Conservation (phyloP, 495 filamentous ascomycete genomes). For the Tricharina praecox region DNA sequence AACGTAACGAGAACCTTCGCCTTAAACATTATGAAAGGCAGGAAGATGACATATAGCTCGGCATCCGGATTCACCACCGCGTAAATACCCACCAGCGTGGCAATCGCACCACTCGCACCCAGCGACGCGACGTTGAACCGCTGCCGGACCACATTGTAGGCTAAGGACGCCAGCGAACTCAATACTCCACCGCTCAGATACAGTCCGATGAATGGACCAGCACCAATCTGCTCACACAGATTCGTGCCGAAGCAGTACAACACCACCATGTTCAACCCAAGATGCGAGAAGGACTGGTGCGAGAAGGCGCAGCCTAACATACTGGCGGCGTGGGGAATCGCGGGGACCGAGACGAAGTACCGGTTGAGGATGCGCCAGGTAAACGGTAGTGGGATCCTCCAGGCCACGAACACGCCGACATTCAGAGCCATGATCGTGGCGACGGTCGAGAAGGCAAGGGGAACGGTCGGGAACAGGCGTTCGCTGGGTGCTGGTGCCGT, state of each 20-base stretch:
- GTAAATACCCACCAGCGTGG: slow-evolving; percentile 49
- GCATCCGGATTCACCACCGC: slow-evolving; percentile 46
- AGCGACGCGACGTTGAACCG: slow-evolving; percentile 38
- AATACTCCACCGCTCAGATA: slow-evolving; percentile 53
- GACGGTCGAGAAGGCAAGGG: slow-evolving; percentile 65
- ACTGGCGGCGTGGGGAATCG: slow-evolving; percentile 45
- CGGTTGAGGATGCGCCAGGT: slow-evolving; percentile 59
- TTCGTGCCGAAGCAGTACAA: slow-evolving; percentile 42
- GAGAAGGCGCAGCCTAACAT: slow-evolving; percentile 62
- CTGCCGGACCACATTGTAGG: slow-evolving; percentile 37
- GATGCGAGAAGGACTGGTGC: slow-evolving; percentile 52
- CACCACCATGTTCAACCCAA: slow-evolving; percentile 51
- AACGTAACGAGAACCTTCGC: slow-evolving; percentile 34
- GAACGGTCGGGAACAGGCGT: slow-evolving; percentile 49
- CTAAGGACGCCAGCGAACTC: slow-evolving; percentile 47
- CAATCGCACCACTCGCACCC: slow-evolving; percentile 59
- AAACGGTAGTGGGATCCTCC: slow-evolving; percentile 44
- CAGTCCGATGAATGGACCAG: slow-evolving; percentile 65
- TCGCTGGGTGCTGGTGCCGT: slow-evolving; percentile 11
- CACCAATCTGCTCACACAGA: slow-evolving; percentile 73
- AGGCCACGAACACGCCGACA: slow-evolving; percentile 40
- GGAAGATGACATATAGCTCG: slow-evolving; percentile 35
- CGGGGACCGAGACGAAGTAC: slow-evolving; percentile 57
- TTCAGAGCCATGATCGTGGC: slow-evolving; percentile 50
- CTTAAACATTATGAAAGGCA: slow-evolving; percentile 35